phyloP scores from a whole-genome alignment of 768 basidiomycete genomes.

The Porphyrellus cyaneotinctus region DNA sequence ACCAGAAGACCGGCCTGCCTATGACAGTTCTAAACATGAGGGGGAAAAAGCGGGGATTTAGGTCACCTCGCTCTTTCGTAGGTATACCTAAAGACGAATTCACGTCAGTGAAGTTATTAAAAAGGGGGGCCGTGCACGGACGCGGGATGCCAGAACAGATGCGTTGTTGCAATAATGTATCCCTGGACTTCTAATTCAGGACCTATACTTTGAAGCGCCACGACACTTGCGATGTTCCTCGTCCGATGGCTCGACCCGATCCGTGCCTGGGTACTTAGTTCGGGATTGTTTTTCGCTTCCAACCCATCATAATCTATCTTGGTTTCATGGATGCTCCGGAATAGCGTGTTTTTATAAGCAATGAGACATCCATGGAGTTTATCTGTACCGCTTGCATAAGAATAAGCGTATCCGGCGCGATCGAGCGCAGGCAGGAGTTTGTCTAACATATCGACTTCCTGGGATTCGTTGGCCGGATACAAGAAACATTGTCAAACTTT shows the following conservation, averaged over 20 bases:
- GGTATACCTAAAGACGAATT: constrained; percentile 33
- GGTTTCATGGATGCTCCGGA: constrained; percentile 42
- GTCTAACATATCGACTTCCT: constrained; percentile 88
- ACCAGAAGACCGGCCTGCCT: constrained; percentile 79
- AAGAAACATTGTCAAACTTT: background rate
- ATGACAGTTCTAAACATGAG: constrained; percentile 1
- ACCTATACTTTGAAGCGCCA: constrained; percentile 53
- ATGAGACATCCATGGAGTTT: constrained; percentile 90
- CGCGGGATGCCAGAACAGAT: constrained; percentile 95
- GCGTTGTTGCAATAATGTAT: constrained; percentile 80
- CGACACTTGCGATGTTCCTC: constrained; percentile 75
- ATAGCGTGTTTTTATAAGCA: constrained; percentile 56
- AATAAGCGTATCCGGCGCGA: constrained; percentile 56
- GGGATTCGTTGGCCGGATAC: background rate
- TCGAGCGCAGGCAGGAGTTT: constrained; percentile 67
- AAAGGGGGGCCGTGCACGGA: constrained; percentile 34
- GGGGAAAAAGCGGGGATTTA: background rate
- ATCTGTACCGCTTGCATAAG: constrained; percentile 62
- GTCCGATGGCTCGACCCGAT: constrained; percentile 64
- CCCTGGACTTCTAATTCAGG: constrained; percentile 40
- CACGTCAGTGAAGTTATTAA: background rate
- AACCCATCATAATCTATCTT: constrained; percentile 69
- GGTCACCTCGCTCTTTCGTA: constrained; percentile 81
- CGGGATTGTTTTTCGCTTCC: constrained; percentile 41
- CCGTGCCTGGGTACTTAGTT: constrained; percentile 30